phyloP scores from a whole-genome alignment of 164 flowering plant species.

The Aristolochia contorta region DNA sequence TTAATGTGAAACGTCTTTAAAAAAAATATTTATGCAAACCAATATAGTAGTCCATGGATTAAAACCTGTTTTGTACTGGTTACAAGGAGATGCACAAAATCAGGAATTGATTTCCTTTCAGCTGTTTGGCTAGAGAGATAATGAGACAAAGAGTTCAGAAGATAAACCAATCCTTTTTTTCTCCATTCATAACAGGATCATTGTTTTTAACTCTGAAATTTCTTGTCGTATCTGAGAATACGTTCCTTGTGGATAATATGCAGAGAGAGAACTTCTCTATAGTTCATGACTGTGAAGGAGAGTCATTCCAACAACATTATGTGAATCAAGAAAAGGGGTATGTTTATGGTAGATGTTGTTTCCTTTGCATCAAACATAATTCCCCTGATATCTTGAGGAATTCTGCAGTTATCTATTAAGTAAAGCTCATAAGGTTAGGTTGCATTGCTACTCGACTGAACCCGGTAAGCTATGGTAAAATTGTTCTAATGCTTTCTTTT shows the following conservation, averaged over 20 bases:
- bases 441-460: conserved; percentile 62
- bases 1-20: no score
- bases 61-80: no score
- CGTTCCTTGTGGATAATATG: conserved; percentile 2
- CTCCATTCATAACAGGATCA: no score
- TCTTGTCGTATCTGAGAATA: not conserved
- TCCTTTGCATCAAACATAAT: not conserved
- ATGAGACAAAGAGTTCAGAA: no score
- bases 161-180: no score
- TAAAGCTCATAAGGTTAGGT: conserved; percentile 57
- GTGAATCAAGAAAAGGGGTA: conserved; percentile 45
- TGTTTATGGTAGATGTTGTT: not conserved
- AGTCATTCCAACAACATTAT: conserved; percentile 51
- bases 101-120: no score
- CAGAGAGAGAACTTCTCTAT: conserved; percentile 65
- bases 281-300: conserved; percentile 51
- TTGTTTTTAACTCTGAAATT: no score
- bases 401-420: conserved; percentile 47
- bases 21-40: no score
- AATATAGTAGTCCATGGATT: no score
- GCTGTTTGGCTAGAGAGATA: no score
- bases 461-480: conserved; percentile 29
- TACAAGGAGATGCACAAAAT: no score
- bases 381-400: not conserved
- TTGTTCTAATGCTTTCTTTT: not conserved